Evolutionary conservation across 1,139 yeast genomes (phyloP).

Genomic region (Saccharomyces hybrid): DNA sequence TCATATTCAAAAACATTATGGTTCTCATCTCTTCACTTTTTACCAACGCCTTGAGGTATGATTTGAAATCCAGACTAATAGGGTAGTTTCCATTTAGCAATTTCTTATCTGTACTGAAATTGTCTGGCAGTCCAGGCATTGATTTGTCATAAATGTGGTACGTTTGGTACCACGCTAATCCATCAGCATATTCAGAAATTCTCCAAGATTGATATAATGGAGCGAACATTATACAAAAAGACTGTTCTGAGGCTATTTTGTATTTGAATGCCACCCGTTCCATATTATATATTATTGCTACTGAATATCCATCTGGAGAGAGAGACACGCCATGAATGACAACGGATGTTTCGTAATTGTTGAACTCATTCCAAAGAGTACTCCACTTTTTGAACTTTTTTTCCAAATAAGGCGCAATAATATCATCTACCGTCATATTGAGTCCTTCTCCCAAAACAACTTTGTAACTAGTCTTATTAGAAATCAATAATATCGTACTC

Average conservation of each 20-base stretch:
- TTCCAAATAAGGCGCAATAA: slow-evolving; percentile 24
- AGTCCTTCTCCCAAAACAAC: slow-evolving; percentile 11
- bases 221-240: slow-evolving; percentile 27
- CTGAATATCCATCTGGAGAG: slow-evolving; percentile 30
- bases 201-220: slow-evolving; percentile 27
- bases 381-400: slow-evolving; percentile 27
- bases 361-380: slow-evolving; percentile 20
- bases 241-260: slow-evolving; percentile 31
- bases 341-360: slow-evolving; percentile 23
- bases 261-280: slow-evolving; percentile 31
- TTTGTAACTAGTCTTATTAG: slow-evolving; percentile 17
- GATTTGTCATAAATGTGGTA: slow-evolving; percentile 26
- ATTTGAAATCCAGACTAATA: slow-evolving; percentile 15
- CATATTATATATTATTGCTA: slow-evolving; percentile 32
- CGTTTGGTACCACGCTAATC: slow-evolving; percentile 33
- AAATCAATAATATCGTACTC: slow-evolving; percentile 16
- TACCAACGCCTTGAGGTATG: slow-evolving; percentile 21
- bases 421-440: slow-evolving; percentile 14
- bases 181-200: slow-evolving; percentile 22
- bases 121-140: slow-evolving; percentile 10
- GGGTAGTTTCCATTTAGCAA: slow-evolving; percentile 4
- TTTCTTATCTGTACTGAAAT: background rate
- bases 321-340: slow-evolving; percentile 28
- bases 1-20: slow-evolving; percentile 25
- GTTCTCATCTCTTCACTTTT: slow-evolving; percentile 15